Evolutionary conservation across 2,329 filamentous ascomycete genomes (phyloP).

Genomic region (Aulographum hederae): DNA sequence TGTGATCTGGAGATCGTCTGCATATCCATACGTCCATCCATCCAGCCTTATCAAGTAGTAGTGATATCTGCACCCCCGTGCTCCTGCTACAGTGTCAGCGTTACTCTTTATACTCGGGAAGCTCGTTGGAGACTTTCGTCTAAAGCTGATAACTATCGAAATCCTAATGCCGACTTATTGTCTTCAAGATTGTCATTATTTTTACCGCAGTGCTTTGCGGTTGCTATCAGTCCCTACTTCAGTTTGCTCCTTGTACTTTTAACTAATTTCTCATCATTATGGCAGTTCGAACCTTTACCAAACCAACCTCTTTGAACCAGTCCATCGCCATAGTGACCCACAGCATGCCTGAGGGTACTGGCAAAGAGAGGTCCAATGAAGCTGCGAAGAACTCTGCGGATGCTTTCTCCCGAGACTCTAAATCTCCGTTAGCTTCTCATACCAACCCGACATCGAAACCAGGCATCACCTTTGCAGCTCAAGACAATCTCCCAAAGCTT

Average conservation of each 20-base stretch:
- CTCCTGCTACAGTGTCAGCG: no score
- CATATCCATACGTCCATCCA: no score
- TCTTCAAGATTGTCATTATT: conserved; percentile 79
- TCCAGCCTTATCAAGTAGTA: no score
- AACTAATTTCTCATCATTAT: conserved; percentile 34
- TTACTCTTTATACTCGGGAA: no score
- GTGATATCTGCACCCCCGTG: no score
- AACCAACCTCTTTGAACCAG: conserved; percentile 55
- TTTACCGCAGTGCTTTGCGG: conserved; percentile 77
- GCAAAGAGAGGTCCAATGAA: conserved; percentile 23
- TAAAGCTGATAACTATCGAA: no score
- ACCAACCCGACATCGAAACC: conserved; percentile 40
- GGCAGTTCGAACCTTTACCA: conserved; percentile 52
- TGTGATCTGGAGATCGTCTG: no score
- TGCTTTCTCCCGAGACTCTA: conserved; percentile 27
- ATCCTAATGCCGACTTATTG: conserved; percentile 63
- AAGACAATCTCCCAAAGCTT: conserved; percentile 77
- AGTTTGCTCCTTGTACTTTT: conserved; percentile 60
- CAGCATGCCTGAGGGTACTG: conserved; percentile 12
- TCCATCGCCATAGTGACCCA: conserved; percentile 33
- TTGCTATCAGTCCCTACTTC: conserved; percentile 65
- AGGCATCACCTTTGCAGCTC: conserved; percentile 73
- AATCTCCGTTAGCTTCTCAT: conserved; percentile 24
- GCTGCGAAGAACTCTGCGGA: conserved; percentile 35
- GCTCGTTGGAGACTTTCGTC: no score